Evolutionary conservation across 306 rosid species (phyloP).

Genomic region (Oemleria cerasiformis): DNA sequence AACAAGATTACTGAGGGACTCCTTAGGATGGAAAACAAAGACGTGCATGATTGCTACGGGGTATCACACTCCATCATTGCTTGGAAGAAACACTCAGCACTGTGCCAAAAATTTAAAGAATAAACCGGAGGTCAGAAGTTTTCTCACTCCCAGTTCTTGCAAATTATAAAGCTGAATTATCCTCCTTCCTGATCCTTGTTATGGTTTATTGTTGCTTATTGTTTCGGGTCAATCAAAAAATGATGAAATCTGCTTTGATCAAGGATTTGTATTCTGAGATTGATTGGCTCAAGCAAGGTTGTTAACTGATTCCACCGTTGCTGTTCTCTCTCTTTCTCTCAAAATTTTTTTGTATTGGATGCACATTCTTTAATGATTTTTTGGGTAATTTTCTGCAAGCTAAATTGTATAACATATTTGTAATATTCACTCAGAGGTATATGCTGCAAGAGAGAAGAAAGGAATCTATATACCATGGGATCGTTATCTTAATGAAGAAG

Average conservation of each 20-base stretch:
- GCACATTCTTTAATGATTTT: background rate
- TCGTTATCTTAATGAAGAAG: slow-evolving; percentile 93
- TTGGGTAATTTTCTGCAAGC: slow-evolving; percentile 1
- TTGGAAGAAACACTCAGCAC: slow-evolving; percentile 95
- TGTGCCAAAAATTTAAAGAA: slow-evolving; percentile 99
- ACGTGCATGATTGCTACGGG: slow-evolving; percentile 99
- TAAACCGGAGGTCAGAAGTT: slow-evolving; percentile 86
- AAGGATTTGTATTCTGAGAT: slow-evolving; percentile 96
- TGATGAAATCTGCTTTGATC: slow-evolving; percentile 99
- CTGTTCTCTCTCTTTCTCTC: slow-evolving; percentile 17
- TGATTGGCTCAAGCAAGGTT: slow-evolving; percentile 97
- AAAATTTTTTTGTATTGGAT: slow-evolving; percentile 4
- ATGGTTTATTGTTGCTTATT: slow-evolving; percentile 25
- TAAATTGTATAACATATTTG: slow-evolving; percentile 7
- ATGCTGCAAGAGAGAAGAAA: slow-evolving; percentile 98
- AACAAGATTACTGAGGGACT: slow-evolving; percentile 91
- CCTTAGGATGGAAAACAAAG: slow-evolving; percentile 98
- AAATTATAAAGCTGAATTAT: background rate
- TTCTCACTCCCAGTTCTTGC: slow-evolving; percentile 16
- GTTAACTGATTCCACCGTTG: slow-evolving; percentile 15
- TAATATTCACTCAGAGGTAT: slow-evolving; percentile 62
- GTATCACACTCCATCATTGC: slow-evolving; percentile 97
- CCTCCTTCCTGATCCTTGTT: slow-evolving; percentile 18
- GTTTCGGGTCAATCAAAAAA: slow-evolving; percentile 89
- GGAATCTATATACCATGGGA: slow-evolving; percentile 99